Conservation (phyloP, 768 basidiomycete species). For the Lanmaoa pseudosensibilis region DNA sequence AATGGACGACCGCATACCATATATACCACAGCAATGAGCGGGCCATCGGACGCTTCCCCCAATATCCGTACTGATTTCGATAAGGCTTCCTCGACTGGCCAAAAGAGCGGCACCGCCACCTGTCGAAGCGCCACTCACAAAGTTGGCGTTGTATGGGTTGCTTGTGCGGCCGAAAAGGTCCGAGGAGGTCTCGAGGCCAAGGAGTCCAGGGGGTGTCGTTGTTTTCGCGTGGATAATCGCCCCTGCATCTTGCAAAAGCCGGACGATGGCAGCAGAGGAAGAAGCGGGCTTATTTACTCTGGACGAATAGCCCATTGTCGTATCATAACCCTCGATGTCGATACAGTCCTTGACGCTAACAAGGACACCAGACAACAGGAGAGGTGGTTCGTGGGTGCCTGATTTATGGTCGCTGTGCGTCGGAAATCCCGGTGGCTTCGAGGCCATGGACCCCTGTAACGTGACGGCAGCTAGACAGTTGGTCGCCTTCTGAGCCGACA, state of each 20-base stretch:
- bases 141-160: conserved; percentile 48
- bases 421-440: conserved; percentile 8
- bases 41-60: conserved; percentile 53
- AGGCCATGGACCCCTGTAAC: conserved; percentile 32
- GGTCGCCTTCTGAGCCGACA: conserved; percentile 42
- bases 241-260: conserved; percentile 43
- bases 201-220: conserved; percentile 42
- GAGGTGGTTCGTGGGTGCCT: not conserved
- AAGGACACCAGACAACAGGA: conserved; percentile 45
- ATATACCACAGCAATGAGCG: conserved; percentile 48
- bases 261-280: conserved; percentile 39
- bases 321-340: conserved; percentile 46
- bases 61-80: conserved; percentile 51
- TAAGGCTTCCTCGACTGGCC: conserved; percentile 42
- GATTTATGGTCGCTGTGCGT: conserved; percentile 7
- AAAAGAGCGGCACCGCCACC: conserved; percentile 53
- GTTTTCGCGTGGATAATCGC: conserved; percentile 44
- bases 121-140: conserved; percentile 47
- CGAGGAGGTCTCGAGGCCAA: conserved; percentile 42
- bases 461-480: conserved; percentile 53
- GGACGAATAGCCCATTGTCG: conserved; percentile 45
- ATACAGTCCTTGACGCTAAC: conserved; percentile 51
- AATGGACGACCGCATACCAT: conserved; percentile 39
- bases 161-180: conserved; percentile 47
- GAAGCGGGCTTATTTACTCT: conserved; percentile 36